Percentiles rank a stretch among this genome's conserved stretches.
Conservation (phyloP, 2,329 filamentous ascomycete genomes). For the Dactylonectria estremocensis region DNA sequence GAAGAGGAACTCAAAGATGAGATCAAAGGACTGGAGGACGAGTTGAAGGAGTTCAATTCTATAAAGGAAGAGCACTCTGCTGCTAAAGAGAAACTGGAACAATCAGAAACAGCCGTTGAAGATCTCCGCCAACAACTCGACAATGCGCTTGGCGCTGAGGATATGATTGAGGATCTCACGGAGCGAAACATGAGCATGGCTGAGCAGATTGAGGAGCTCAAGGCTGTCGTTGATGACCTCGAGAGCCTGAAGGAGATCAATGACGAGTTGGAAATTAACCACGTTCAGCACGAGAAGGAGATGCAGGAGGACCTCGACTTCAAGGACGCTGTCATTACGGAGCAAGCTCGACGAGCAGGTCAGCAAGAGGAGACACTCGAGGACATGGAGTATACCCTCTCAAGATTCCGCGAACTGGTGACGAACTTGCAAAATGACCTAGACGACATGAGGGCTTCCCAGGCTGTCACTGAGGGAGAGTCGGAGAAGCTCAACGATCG, state of each 20-base stretch:
- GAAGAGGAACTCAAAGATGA: conserved; percentile 85
- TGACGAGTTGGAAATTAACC: conserved; percentile 94
- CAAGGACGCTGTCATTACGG: conserved; percentile 86
- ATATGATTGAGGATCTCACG: conserved; percentile 93
- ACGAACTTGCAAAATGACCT: conserved; percentile 87
- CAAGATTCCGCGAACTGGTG: conserved; percentile 90
- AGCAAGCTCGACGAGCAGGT: conserved; percentile 80
- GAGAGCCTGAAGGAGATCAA: conserved; percentile 93
- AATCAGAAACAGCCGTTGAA: conserved; percentile 82
- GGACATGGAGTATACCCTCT: conserved; percentile 92
- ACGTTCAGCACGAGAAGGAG: conserved; percentile 93
- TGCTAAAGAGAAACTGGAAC: conserved; percentile 80
- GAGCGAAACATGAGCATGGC: conserved; percentile 88
- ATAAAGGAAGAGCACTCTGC: conserved; percentile 80
- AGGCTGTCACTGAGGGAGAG: conserved; percentile 92
- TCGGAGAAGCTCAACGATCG: conserved; percentile 91
- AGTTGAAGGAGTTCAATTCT: conserved; percentile 76
- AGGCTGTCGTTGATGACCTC: conserved; percentile 86
- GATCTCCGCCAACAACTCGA: conserved; percentile 94
- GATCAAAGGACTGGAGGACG: conserved; percentile 80
- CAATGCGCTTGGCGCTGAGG: conserved; percentile 87
- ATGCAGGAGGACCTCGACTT: conserved; percentile 94
- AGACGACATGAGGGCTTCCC: conserved; percentile 92
- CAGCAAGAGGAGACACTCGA: conserved; percentile 86
- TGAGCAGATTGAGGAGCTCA: conserved; percentile 87